Conservation (phyloP, 192 early-diverging fungal species). For the Backusella morwellensis region DNA sequence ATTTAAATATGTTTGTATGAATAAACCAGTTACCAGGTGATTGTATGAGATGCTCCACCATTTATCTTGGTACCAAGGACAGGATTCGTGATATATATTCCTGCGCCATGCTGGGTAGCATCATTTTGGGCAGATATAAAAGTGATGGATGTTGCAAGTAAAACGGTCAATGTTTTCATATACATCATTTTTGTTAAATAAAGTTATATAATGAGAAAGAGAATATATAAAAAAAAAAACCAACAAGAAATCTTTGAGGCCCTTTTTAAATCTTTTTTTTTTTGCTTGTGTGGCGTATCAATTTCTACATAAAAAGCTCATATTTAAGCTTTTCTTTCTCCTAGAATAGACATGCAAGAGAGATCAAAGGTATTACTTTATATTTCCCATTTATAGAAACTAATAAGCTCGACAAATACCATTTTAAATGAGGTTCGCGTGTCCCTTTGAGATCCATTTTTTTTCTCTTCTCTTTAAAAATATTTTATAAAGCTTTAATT, state of each 20-base stretch:
- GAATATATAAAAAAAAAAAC: neutral
- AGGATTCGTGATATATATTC: conserved; percentile 1
- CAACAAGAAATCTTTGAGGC: neutral
- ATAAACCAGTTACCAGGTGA: conserved; percentile 5
- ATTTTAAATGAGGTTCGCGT: neutral
- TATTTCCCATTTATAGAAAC: conserved; percentile 3
- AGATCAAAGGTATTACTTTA: neutral
- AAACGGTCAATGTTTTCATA: neutral
- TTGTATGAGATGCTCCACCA: neutral
- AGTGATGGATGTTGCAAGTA: neutral
- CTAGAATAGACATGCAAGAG: neutral
- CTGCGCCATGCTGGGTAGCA: neutral
- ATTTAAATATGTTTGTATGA: neutral
- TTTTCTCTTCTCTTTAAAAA: neutral
- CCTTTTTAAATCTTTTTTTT: neutral
- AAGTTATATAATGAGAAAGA: neutral
- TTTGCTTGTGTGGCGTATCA: neutral
- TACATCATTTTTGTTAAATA: neutral
- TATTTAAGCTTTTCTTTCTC: neutral
- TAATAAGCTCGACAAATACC: neutral
- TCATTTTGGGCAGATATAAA: neutral
- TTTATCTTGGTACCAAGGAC: neutral
- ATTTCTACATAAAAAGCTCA: neutral
- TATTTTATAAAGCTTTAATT: neutral
- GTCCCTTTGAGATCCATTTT: neutral